Evolutionary conservation across 78 protist genomes (phyloP), one percentile per base, ranked within the genome.

Genomic region (Cavenderia fasciculata): DNA sequence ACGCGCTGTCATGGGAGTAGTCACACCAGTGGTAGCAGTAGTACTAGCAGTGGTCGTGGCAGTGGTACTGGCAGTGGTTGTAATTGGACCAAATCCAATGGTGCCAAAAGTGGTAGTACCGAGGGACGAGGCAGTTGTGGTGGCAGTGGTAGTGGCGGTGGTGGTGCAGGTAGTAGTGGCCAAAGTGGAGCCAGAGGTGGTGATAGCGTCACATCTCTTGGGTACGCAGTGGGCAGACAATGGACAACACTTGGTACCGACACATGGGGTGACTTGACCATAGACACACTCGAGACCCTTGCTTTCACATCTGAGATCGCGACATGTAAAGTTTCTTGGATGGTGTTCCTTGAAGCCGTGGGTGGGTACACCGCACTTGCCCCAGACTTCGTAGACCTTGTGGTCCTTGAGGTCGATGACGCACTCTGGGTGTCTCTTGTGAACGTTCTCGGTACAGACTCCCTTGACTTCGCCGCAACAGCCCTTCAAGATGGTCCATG

Each of bases 251-350:
- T 27, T n/a, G 2, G 44, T 21, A 31, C 63, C 43, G 23, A 56
- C 66, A 72, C 31, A 47, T 54, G 19, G 54, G 6, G 36, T 52
- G 38, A 34, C 23, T 18, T 19, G 18, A 49, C 43, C 63, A 57
- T 57, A 57, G 8, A 57, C 63, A 25, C 63, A 57, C n/a, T 49
- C 79, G 2, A 72, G 31, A 36, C 79, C 54, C n/a, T 49, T 44
- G 25, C 40, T 66, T 0, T 25, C 36, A 10, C 79, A 56, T 47
- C 25, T 44, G 14, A 54, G 36, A 19, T 27, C 29, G 1, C 29
- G 41, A 40, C 79, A 72, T 18, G 54, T 54, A 6, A n/a, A 18
- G 5, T 59, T 59, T 23, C 27, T 40, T 59, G 86, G 86, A 31
- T 51, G 34, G 23, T 59, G 27, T 57, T 11, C 10, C 6, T 7